phyloP scores from a whole-genome alignment of 169 alveolate species.

The Plasmodium malariae region DNA sequence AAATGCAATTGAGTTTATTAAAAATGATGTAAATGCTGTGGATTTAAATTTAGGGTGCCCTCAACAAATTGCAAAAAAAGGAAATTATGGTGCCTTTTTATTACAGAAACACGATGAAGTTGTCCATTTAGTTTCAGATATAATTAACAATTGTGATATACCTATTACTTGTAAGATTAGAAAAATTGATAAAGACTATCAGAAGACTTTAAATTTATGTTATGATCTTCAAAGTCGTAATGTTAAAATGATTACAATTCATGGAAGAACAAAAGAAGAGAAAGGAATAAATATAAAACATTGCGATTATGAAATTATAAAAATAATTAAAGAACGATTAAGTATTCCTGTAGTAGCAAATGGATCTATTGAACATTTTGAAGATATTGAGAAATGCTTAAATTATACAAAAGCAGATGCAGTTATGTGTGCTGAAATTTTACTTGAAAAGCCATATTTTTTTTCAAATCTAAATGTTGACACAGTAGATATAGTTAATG shows the following conservation, averaged over 20 bases:
- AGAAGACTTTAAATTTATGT: slow-evolving; percentile 90
- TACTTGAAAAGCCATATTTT: slow-evolving; percentile 92
- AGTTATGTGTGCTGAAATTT: slow-evolving; percentile 94
- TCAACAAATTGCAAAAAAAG: slow-evolving; percentile 94
- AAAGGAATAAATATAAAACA: slow-evolving; percentile 78
- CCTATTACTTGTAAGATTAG: slow-evolving; percentile 94
- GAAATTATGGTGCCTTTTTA: slow-evolving; percentile 94
- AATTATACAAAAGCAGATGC: slow-evolving; percentile 94
- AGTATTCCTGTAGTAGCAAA: slow-evolving; percentile 94
- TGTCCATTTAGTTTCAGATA: slow-evolving; percentile 84
- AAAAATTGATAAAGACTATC: slow-evolving; percentile 88
- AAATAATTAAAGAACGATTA: slow-evolving; percentile 88
- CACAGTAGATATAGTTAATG: slow-evolving; percentile 53
- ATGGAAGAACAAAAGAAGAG: slow-evolving; percentile 84
- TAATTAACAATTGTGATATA: slow-evolving; percentile 85
- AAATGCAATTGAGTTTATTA: slow-evolving; percentile 89
- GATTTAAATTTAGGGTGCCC: slow-evolving; percentile 96
- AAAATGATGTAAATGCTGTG: slow-evolving; percentile 92
- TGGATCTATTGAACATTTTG: slow-evolving; percentile 93
- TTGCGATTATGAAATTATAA: slow-evolving; percentile 88
- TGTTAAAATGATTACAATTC: slow-evolving; percentile 88
- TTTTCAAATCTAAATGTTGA: slow-evolving; percentile 79
- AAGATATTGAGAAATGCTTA: slow-evolving; percentile 90
- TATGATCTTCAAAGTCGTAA: slow-evolving; percentile 88
- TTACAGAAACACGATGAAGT: slow-evolving; percentile 90